These are phyloP conservation scores for Nicotiana obtusifolia DNA, from an alignment of 257 asterid genomes.

Conservation along the genomic window DNA sequence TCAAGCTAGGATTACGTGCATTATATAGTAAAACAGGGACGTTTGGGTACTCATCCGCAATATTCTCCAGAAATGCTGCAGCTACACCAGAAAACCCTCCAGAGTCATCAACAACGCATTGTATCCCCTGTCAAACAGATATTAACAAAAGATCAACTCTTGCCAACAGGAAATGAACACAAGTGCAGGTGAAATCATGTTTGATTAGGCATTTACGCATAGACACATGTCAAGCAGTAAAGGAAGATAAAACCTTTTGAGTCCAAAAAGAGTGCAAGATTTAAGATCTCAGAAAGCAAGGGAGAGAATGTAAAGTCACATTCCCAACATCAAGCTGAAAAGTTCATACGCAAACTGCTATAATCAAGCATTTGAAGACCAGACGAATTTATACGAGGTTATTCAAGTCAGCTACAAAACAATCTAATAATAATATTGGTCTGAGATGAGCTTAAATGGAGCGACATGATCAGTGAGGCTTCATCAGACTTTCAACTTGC, in stretches of 20 bases:
- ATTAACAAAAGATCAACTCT: not conserved
- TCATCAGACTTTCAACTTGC: too few species aligned
- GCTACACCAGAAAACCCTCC: slow-evolving; percentile 94
- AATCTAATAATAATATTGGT: too few species aligned
- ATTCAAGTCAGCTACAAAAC: not conserved
- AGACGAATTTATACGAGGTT: not conserved
- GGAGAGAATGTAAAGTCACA: not conserved
- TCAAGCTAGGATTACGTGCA: slow-evolving; percentile 49
- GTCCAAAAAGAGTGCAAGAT: not conserved
- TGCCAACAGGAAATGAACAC: not conserved
- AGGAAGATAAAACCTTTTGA: not conserved
- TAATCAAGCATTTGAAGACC: not conserved
- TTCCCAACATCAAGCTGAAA: not conserved
- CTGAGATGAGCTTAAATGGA: too few species aligned
- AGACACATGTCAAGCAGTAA: not conserved
- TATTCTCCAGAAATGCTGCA: slow-evolving; percentile 71
- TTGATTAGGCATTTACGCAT: not conserved
- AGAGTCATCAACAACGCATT: slow-evolving; percentile 68
- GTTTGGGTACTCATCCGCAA: slow-evolving; percentile 87
- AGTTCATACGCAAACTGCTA: not conserved
- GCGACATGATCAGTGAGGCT: too few species aligned
- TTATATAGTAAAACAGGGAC: slow-evolving; percentile 72
- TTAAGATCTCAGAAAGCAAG: not conserved
- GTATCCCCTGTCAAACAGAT: slow-evolving; percentile 59
- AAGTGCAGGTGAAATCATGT: not conserved